Conservation (phyloP, 208 protist genomes). For the Leishmania tropica region DNA sequence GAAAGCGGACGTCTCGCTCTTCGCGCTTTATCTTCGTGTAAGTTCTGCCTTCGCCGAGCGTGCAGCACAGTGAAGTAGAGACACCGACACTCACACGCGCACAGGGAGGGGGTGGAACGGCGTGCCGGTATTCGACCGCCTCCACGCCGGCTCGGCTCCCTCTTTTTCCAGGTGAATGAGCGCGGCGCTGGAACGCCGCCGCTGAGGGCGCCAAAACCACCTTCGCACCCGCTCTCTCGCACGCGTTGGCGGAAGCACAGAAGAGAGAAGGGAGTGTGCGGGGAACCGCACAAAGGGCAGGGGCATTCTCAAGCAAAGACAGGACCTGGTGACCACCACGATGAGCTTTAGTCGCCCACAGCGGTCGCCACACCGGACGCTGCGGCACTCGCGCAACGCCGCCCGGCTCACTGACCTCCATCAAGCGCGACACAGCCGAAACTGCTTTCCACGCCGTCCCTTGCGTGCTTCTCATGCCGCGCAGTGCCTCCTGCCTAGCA, state of each 20-base stretch:
- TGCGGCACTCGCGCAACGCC: slow-evolving; percentile 19
- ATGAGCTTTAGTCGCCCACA: slow-evolving; percentile 30
- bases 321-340: neutral
- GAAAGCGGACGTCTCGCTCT: neutral
- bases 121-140: neutral
- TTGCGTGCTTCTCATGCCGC: slow-evolving; percentile 21
- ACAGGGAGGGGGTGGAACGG: neutral
- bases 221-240: neutral
- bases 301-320: neutral
- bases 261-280: neutral
- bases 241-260: neutral
- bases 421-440: slow-evolving; percentile 14
- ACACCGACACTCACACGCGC: neutral
- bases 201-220: neutral
- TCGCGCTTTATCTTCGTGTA: neutral
- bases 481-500: slow-evolving; percentile 24
- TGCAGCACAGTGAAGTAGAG: neutral
- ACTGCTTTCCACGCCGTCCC: slow-evolving; percentile 32
- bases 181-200: neutral
- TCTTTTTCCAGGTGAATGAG: neutral
- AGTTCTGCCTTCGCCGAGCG: neutral
- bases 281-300: neutral
- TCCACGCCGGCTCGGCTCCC: neutral
- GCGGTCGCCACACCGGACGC: neutral
- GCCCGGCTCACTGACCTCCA: slow-evolving; percentile 3